Percentiles rank a stretch among this genome's conserved stretches.
Evolutionary conservation across 768 basidiomycete species (phyloP).

Genomic region (Boletus fagicola): DNA sequence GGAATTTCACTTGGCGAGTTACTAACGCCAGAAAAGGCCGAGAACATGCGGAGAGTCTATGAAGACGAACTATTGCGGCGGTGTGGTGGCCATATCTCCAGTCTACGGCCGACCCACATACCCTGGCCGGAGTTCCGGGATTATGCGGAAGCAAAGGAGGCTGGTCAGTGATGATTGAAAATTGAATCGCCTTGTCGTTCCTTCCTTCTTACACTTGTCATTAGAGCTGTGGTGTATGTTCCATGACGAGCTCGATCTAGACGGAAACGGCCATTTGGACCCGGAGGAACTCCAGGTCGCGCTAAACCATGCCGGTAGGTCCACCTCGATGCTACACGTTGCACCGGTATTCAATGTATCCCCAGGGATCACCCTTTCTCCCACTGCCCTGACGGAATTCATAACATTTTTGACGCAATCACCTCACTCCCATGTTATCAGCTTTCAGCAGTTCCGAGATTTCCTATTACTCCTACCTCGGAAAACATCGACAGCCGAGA

Average conservation of each 20-base stretch:
- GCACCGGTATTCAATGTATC: conserved; percentile 14
- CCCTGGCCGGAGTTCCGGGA: conserved; percentile 70
- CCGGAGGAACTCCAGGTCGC: conserved; percentile 58
- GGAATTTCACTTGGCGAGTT: conserved; percentile 16
- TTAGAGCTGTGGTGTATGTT: conserved; percentile 90
- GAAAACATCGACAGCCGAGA: conserved; percentile 76
- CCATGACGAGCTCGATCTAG: conserved; percentile 85
- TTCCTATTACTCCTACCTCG: conserved; percentile 86
- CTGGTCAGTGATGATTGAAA: conserved; percentile 48
- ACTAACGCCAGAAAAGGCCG: conserved; percentile 54
- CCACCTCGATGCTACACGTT: conserved; percentile 22
- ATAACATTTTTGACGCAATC: conserved; percentile 75
- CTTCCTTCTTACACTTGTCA: conserved; percentile 15
- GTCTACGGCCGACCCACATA: conserved; percentile 45
- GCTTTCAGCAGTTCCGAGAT: conserved; percentile 85
- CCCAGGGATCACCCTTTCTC: conserved; percentile 69
- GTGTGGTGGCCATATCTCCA: conserved; percentile 46
- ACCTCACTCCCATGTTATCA: conserved; percentile 64
- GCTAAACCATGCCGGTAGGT: conserved; percentile 67
- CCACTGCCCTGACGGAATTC: conserved; percentile 74
- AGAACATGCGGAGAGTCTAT: conserved; percentile 66
- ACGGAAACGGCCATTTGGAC: conserved; percentile 83
- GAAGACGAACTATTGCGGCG: conserved; percentile 68
- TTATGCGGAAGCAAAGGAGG: conserved; percentile 81
- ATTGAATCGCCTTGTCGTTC: conserved; percentile 12